phyloP scores from a whole-genome alignment of 805 yeast genomes.

The Saccharomyces paradoxus region DNA sequence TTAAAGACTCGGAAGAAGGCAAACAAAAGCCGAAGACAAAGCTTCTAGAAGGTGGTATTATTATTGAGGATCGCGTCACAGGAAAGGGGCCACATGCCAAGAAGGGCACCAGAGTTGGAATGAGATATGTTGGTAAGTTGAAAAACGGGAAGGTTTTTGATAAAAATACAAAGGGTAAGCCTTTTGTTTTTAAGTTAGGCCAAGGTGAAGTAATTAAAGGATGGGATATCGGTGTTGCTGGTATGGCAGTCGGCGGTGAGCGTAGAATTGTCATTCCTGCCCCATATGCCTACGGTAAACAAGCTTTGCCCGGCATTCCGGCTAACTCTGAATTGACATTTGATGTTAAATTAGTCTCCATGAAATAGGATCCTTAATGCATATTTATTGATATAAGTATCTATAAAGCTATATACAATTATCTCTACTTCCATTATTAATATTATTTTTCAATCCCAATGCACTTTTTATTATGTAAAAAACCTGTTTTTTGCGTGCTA shows the following conservation, averaged over 20 bases:
- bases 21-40: slow-evolving; percentile 70
- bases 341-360: slow-evolving; percentile 86
- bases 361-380: slow-evolving; percentile 44
- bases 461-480: no score
- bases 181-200: slow-evolving; percentile 84
- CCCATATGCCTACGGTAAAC: slow-evolving; percentile 91
- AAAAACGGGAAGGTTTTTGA: slow-evolving; percentile 94
- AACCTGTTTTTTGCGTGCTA: background rate
- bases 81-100: slow-evolving; percentile 89
- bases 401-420: background rate
- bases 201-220: slow-evolving; percentile 98
- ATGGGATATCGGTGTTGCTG: slow-evolving; percentile 97
- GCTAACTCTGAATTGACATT: slow-evolving; percentile 94
- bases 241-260: slow-evolving; percentile 98
- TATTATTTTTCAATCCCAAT: background rate
- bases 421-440: background rate
- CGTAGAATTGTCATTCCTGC: slow-evolving; percentile 96
- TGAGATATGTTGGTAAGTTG: slow-evolving; percentile 95
- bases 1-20: slow-evolving; percentile 93
- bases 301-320: slow-evolving; percentile 93
- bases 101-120: slow-evolving; percentile 83
- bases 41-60: slow-evolving; percentile 86
- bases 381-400: background rate
- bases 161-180: slow-evolving; percentile 95
- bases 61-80: slow-evolving; percentile 81